phyloP scores from a whole-genome alignment of 768 basidiomycete species.

The Piloderma croceum region DNA sequence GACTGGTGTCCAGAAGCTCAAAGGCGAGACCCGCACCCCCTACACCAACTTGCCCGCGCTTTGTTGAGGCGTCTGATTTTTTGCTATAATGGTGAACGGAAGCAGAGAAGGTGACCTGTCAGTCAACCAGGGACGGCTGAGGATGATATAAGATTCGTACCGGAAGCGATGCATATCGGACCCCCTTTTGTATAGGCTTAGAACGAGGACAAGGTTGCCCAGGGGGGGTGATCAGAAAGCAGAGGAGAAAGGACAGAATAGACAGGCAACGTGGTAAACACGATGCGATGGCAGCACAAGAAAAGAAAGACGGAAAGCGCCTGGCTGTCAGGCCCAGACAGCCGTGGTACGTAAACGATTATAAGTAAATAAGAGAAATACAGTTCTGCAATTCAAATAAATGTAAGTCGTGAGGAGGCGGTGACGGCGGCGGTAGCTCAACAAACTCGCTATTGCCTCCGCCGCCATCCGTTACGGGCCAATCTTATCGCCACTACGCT shows the following conservation, averaged over 20 bases:
- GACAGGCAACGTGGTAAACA: constrained; percentile 70
- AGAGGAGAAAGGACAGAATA: constrained; percentile 26
- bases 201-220: constrained; percentile 18
- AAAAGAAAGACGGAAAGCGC: constrained; percentile 23
- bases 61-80: constrained; percentile 68
- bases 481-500: too few relatives aligned
- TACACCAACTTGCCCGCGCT: too few relatives aligned
- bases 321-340: too few relatives aligned
- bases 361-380: too few relatives aligned
- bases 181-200: constrained; percentile 72
- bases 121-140: constrained; percentile 20
- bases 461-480: too few relatives aligned
- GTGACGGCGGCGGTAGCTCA: too few relatives aligned
- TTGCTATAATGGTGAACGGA: constrained; percentile 43
- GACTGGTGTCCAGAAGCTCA: constrained; percentile 15
- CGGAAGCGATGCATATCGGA: constrained; percentile 73
- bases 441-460: too few relatives aligned
- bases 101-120: constrained; percentile 19
- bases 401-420: too few relatives aligned
- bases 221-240: constrained; percentile 4
- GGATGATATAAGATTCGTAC: constrained; percentile 42
- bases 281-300: constrained; percentile 47
- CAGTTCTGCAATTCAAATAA: too few relatives aligned
- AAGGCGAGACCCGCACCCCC: constrained; percentile 37
- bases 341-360: too few relatives aligned